These are phyloP conservation scores for Rhizophagus clarus DNA, from an alignment of 192 early-diverging fungal species.

Conservation along the genomic window DNA sequence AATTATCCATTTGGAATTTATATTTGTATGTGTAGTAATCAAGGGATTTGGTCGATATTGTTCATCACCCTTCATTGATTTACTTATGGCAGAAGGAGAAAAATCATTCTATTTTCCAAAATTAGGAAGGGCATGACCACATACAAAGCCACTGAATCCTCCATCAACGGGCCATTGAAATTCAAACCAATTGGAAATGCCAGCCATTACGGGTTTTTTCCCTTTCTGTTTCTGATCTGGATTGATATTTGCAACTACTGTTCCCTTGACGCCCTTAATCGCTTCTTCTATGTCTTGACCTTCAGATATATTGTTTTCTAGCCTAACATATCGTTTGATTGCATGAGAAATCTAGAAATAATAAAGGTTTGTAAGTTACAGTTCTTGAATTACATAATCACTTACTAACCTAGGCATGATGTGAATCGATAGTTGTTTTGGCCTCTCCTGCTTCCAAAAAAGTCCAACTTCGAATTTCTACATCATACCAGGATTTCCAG, in stretches of 20 bases:
- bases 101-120: not conserved
- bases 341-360: not conserved
- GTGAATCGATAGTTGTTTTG: constrained; percentile 1
- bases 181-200: constrained; percentile 8
- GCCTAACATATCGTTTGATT: not conserved
- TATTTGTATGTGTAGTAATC: not conserved
- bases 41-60: not conserved
- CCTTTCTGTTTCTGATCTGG: not conserved
- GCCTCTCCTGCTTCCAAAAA: constrained; percentile 12
- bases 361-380: not conserved
- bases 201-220: not conserved
- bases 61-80: not conserved
- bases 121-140: not conserved
- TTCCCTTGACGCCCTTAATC: not conserved
- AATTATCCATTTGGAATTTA: not conserved
- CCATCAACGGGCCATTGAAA: not conserved
- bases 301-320: not conserved
- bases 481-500: not conserved
- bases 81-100: not conserved
- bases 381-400: not conserved
- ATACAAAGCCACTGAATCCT: not conserved
- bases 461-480: not conserved
- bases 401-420: not conserved
- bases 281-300: not conserved
- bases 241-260: not conserved